Evolutionary conservation across 2,329 filamentous ascomycete genomes (phyloP).

Genomic region (Monilinia fructicola): DNA sequence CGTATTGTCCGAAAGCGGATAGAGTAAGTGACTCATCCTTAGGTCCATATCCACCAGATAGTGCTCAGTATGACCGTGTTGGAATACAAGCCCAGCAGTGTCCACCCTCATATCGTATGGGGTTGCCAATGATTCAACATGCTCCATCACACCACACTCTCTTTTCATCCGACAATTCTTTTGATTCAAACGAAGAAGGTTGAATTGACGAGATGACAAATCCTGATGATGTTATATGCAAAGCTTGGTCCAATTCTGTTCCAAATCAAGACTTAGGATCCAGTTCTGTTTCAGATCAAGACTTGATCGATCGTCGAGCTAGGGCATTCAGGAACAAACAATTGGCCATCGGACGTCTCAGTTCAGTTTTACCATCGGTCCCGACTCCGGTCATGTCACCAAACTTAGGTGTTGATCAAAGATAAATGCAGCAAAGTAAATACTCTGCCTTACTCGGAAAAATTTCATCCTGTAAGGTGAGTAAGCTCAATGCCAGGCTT

Average conservation of each 20-base stretch:
- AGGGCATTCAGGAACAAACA: slow-evolving; percentile 1
- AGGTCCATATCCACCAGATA: background rate
- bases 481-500: no score
- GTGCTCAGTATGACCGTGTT: background rate
- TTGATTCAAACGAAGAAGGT: background rate
- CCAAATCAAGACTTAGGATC: no score
- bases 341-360: background rate
- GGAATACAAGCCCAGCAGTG: background rate
- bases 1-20: background rate
- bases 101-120: no score
- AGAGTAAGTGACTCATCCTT: background rate
- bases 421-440: no score
- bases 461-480: no score
- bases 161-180: background rate
- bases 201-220: background rate
- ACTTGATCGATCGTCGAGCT: background rate
- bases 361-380: background rate
- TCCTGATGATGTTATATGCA: background rate
- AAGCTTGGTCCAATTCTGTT: background rate
- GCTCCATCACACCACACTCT: background rate
- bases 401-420: background rate
- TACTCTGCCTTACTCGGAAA: no score
- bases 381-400: background rate
- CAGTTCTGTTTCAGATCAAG: background rate
- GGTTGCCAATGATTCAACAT: background rate